Percentiles rank a stretch among this genome's conserved stretches.
Conservation (phyloP, 768 basidiomycete genomes). For the Sarcodon aspratus region DNA sequence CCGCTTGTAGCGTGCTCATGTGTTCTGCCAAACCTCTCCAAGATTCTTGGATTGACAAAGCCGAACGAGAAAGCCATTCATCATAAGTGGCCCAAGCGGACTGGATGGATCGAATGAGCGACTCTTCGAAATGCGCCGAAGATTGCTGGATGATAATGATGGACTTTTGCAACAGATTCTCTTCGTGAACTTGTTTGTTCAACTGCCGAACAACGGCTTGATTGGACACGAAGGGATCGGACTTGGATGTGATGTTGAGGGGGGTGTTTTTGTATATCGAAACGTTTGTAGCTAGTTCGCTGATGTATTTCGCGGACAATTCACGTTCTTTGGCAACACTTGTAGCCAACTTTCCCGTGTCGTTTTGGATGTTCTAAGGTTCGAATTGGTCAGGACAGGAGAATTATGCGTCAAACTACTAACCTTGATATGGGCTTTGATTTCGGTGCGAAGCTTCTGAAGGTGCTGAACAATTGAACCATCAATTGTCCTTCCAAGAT, state of each 20-base stretch:
- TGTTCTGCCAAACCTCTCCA: conserved; percentile 59
- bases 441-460: conserved; percentile 87
- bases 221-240: conserved; percentile 79
- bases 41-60: conserved; percentile 58
- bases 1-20: conserved; percentile 74
- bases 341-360: conserved; percentile 86
- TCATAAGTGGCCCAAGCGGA: conserved; percentile 97
- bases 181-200: conserved; percentile 88
- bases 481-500: conserved; percentile 92
- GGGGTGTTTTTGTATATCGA: conserved; percentile 95
- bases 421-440: conserved; percentile 96
- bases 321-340: conserved; percentile 91
- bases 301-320: conserved; percentile 70
- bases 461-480: conserved; percentile 96
- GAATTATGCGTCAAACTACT: conserved; percentile 3
- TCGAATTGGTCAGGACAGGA: neutral
- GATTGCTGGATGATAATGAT: conserved; percentile 98
- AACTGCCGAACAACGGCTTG: conserved; percentile 68
- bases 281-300: conserved; percentile 79
- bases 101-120: conserved; percentile 89
- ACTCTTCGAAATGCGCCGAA: conserved; percentile 93
- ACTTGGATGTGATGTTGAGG: conserved; percentile 66
- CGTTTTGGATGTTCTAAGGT: conserved; percentile 83
- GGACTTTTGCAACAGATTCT: conserved; percentile 95
- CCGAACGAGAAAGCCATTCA: conserved; percentile 85